phyloP scores from a whole-genome alignment of 768 basidiomycete genomes.

The Pholiota microspora region DNA sequence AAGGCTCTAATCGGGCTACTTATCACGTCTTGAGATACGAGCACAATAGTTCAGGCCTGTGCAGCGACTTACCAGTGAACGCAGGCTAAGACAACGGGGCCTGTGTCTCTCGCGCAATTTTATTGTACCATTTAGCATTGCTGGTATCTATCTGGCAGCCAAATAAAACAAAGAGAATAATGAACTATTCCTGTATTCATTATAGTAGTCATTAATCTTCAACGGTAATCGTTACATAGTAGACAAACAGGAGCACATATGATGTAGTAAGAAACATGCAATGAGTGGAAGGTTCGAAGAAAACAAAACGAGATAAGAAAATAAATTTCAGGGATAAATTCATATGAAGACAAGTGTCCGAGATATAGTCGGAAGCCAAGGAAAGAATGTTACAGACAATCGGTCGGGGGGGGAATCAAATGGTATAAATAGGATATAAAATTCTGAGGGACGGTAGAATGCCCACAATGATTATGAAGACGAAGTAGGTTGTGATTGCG shows the following conservation, averaged over 20 bases:
- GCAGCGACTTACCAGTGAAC: too few relatives aligned
- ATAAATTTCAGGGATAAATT: constrained; percentile 12
- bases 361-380: constrained; percentile 3
- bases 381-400: constrained; percentile 10
- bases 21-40: constrained; percentile 29
- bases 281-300: constrained; percentile 10
- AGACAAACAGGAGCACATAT: constrained; percentile 9
- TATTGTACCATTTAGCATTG: too few relatives aligned
- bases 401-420: constrained; percentile 23
- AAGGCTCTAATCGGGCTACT: constrained; percentile 24
- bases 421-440: constrained; percentile 28
- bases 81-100: too few relatives aligned
- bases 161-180: neutral
- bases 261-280: constrained; percentile 5
- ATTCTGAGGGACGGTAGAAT: constrained; percentile 7
- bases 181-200: constrained; percentile 1
- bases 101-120: too few relatives aligned
- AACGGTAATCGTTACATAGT: constrained; percentile 11
- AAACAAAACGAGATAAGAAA: constrained; percentile 13
- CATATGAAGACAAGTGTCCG: constrained; percentile 3
- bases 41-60: constrained; percentile 22
- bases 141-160: neutral
- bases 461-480: constrained; percentile 20
- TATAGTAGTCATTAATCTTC: constrained; percentile 6
- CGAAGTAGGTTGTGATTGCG: constrained; percentile 36